phyloP scores from a whole-genome alignment of 1,139 yeast genomes.

The Pichia sp. region DNA sequence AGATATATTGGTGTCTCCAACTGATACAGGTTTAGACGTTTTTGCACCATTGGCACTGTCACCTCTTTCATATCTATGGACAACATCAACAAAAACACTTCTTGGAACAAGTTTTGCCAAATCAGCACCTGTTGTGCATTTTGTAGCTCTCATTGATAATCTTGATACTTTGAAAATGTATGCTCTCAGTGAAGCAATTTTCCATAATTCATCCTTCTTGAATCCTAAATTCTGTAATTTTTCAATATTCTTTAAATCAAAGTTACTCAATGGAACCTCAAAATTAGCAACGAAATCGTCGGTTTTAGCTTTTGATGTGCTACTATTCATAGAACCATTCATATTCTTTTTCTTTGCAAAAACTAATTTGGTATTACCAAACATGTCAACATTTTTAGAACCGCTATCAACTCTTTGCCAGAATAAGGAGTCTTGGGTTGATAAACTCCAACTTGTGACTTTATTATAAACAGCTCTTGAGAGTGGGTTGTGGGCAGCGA shows the following conservation, averaged over 20 bases:
- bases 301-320: constrained; percentile 33
- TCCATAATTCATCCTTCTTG: constrained; percentile 77
- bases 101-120: constrained; percentile 49
- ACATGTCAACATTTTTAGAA: constrained; percentile 36
- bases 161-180: constrained; percentile 63
- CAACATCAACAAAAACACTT: constrained; percentile 65
- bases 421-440: constrained; percentile 66
- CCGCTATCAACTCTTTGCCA: constrained; percentile 58
- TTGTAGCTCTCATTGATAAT: constrained; percentile 23
- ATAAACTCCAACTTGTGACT: constrained; percentile 70
- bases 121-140: constrained; percentile 21
- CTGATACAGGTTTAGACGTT: too few relatives aligned
- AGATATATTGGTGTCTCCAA: too few relatives aligned
- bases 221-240: constrained; percentile 71
- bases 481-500: constrained; percentile 65
- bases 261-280: constrained; percentile 48
- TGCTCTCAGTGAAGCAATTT: constrained; percentile 64
- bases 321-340: constrained; percentile 20
- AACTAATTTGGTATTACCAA: constrained; percentile 41
- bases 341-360: constrained; percentile 35
- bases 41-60: background rate
- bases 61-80: constrained; percentile 43
- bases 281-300: constrained; percentile 37
- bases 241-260: constrained; percentile 75
- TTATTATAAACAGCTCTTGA: constrained; percentile 65